Base-by-base conservation (phyloP, 176 grass and related monocot species). In the Luzula sylvatica region DNA sequence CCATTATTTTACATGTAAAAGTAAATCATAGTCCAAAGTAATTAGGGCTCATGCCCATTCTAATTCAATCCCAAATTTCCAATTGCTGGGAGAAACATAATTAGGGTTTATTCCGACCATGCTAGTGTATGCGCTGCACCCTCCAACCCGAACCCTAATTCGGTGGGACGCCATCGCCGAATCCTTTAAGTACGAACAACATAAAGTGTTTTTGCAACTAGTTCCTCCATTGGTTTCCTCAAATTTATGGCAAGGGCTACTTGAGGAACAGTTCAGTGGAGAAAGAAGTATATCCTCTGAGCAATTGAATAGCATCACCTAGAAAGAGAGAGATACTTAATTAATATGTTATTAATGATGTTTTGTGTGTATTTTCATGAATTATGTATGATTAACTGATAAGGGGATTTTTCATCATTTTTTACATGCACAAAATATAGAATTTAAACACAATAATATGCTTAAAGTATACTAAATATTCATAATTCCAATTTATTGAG, bases 281-380 rank as follows among this genome's bases (percentile, higher is more conserved):
- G 66, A 46, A 1, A 35, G 14, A 8, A 69, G 2, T 69, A 69
- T 69, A 21, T 45, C 50, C 5, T 57, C 11, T 2, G 20, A 8
- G 24, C 66, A 69, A 5, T 56, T 47, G 39, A 69, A 69, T 39
- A 69, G 8, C 66, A 69, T 69, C 12, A 60, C 38, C 56, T 60
- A 44, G 2, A 60, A 12, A 44, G 20, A 58, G 9, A 25, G 28
- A 11, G 9, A n/a, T n/a, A n/a, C n/a, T n/a, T n/a, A n/a, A n/a
- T n/a, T n/a, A n/a, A n/a, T n/a, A n/a, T n/a, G n/a, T n/a, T n/a
- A n/a, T n/a, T n/a, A n/a, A n/a, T n/a, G n/a, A n/a, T n/a, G n/a
- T n/a, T n/a, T n/a, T n/a, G n/a, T n/a, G n/a, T n/a, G n/a, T n/a
- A n/a, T n/a, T n/a, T n/a, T n/a, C n/a, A n/a, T n/a, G n/a, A n/a